Base-by-base conservation (phyloP, 2,329 filamentous ascomycete species). In the Sarocladiaceae sp. region DNA sequence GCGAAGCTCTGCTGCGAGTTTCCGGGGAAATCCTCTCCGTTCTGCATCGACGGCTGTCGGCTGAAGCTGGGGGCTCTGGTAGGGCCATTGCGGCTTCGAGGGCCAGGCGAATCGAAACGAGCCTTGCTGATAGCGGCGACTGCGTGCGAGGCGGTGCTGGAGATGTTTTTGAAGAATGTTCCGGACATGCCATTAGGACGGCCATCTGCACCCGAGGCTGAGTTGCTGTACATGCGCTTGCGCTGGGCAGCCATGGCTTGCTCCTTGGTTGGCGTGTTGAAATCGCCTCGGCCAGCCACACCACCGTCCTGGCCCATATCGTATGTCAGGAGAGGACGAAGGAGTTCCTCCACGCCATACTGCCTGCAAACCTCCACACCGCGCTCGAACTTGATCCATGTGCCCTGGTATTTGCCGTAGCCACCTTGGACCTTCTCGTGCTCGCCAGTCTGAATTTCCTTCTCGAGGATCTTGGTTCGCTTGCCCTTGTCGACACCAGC, bases 351-450 rank as follows among this genome's bases (percentile, higher is more conserved):
- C 24, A 93, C 87, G 10, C 77, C 80, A 53, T 85, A 85, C 52
- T 83, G 79, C 33, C 85, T 82, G 64, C 93, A 97, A 55, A 98
- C 91, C 58, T 96, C 88, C 35, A 94, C 76, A 2, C 91, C 93
- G 49, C 91, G 82, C 41, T 91, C 85, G 58, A 95, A 97, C 58
- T 85, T 88, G 58, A 98, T 95, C 93, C 93, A 98, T 2, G 93
- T 98, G 45, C 93, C 93, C 69, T 98, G 93, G 58, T 98, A 98
- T 70, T 97, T 97, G 52, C 93, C 93, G 58, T 98, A 98, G 4
- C 93, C 93, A 26, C 93, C 93, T 62, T 98, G 93, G 3, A 98
- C 91, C 66, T 98, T 98, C 64, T 98, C 93, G 64, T 98, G 91
- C 59, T 95, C 88, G 57, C 93, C 93, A 0, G 86, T 93, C 51